These are phyloP conservation scores for Picea sitchensis DNA, from an alignment of 75 land plant genomes.

Conservation along the genomic window DNA sequence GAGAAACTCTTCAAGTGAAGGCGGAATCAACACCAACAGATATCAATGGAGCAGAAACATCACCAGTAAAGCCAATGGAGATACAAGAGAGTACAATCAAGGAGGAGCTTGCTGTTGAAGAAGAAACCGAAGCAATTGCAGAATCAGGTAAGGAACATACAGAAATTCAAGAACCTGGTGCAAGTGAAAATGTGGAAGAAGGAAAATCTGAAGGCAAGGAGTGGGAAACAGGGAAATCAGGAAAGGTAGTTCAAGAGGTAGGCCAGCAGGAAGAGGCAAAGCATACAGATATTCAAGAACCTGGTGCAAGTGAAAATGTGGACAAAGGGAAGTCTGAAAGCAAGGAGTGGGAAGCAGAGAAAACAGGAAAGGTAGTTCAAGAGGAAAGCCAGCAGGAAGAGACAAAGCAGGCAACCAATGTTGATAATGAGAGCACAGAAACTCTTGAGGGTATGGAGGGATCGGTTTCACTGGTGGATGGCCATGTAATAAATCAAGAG, in stretches of 20 bases:
- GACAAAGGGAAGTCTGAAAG: background rate
- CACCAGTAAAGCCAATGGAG: background rate
- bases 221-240: background rate
- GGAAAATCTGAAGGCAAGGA: background rate
- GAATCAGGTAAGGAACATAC: constrained; percentile 4
- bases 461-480: background rate
- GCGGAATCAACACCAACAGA: background rate
- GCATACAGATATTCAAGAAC: too few relatives aligned
- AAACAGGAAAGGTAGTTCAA: background rate
- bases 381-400: constrained; percentile 4
- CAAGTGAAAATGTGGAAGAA: background rate
- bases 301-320: background rate
- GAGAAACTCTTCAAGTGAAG: too few relatives aligned
- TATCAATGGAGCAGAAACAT: background rate
- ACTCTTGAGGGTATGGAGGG: background rate
- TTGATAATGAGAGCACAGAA: background rate
- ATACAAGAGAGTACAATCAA: background rate
- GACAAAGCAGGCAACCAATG: background rate
- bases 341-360: background rate
- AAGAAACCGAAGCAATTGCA: background rate
- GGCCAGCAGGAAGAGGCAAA: background rate
- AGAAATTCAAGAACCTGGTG: background rate
- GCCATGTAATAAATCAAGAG: background rate
- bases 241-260: background rate
- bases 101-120: background rate